Base-by-base conservation (phyloP, 306 rosid species). In the Purshia tridentata region DNA sequence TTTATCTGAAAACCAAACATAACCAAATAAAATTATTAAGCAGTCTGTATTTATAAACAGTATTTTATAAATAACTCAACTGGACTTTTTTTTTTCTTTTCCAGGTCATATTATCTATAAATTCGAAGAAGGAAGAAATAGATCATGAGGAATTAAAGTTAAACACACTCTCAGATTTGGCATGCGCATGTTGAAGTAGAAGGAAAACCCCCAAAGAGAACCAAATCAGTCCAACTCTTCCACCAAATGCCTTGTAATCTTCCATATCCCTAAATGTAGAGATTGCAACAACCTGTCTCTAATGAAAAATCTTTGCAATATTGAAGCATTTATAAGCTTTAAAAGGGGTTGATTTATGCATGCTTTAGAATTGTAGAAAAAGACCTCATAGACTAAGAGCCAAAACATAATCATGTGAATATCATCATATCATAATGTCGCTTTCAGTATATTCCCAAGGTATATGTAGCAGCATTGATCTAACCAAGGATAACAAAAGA, bases 361-460 rank as follows among this genome's bases (percentile, higher is more conserved):
- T 78, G 65, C 23, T 9, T 51, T 49, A 59, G 2, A 64, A 29
- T 14, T 68, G 35, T 16, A 44, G 57, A 54, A 9, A 14, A 40
- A 13, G 19, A 79, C n/a, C 73, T 55, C 18, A 15, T 22, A 8
- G 58, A 52, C 72, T 11, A 68, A 76, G 44, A 74, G 57, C 81
- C 55, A 73, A 67, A 58, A 81, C 77, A 29, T 29, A 29, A 29
- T 29, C 41, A 71, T 13, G 35, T 39, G 47, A 37, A 20, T 1
- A 13, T 72, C 44, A 71, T 78, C 64, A 64, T 8, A 8, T 65
- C 29, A n/a, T n/a, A n/a, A n/a, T 57, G 82, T 75, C 64, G 13
- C 35, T 46, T 70, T 53, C 11, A n/a, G 86, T 72, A 84, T 86
- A 83, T 86, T 61, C 92, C 65, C 39, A 79, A 88, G 62, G 79